These are phyloP conservation scores for Rhodamnia rubescens DNA, from an alignment of 345 rosid genomes.

Conservation along the genomic window DNA sequence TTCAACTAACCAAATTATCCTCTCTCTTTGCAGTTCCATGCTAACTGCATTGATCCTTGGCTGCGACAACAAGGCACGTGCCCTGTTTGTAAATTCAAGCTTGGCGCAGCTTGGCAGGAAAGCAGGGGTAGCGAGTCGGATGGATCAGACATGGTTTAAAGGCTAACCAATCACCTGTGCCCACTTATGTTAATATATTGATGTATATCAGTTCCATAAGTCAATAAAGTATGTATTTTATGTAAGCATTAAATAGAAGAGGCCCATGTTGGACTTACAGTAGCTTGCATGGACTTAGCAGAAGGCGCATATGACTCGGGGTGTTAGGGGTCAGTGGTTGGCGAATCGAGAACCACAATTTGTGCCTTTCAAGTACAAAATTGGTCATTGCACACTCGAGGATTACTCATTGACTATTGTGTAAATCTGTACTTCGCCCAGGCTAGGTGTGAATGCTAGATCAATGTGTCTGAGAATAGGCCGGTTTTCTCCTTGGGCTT, in stretches of 20 bases:
- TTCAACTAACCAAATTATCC: neutral
- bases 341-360: neutral
- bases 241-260: neutral
- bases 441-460: neutral
- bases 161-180: neutral
- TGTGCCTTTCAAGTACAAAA: neutral
- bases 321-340: neutral
- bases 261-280: neutral
- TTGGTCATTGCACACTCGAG: neutral
- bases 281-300: neutral
- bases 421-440: neutral
- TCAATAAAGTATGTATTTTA: neutral
- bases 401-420: neutral
- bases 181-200: neutral
- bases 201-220: neutral
- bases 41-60: slow-evolving; percentile 64
- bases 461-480: neutral
- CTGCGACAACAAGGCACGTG: slow-evolving; percentile 55
- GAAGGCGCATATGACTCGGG: neutral
- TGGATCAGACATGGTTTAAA: slow-evolving; percentile 37
- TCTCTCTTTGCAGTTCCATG: slow-evolving; percentile 47
- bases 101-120: slow-evolving; percentile 37
- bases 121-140: slow-evolving; percentile 43
- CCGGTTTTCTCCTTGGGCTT: neutral
- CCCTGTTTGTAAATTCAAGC: slow-evolving; percentile 47